These are phyloP conservation scores for Candida frijolesensis DNA, from an alignment of 1,139 yeast genomes.

Conservation along the genomic window DNA sequence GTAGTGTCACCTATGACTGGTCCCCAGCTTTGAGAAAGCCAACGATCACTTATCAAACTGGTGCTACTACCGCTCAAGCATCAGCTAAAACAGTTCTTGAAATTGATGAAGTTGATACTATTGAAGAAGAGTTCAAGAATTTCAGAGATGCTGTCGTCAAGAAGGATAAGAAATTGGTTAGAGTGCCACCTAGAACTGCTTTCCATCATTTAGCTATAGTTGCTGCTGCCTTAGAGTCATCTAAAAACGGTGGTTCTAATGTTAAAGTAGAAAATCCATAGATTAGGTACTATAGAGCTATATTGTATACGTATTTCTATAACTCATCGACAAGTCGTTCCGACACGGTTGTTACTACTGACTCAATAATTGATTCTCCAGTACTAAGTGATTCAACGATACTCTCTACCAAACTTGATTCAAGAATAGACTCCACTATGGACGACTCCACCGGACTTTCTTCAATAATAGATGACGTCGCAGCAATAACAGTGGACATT, in stretches of 20 bases:
- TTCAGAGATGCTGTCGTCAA: slow-evolving; percentile 68
- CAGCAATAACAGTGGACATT: slow-evolving; percentile 7
- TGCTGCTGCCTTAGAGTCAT: slow-evolving; percentile 79
- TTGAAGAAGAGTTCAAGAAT: slow-evolving; percentile 67
- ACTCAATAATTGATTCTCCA: neutral
- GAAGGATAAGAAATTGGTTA: slow-evolving; percentile 62
- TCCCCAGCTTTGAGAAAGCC: slow-evolving; percentile 52
- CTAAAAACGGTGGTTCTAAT: slow-evolving; percentile 58
- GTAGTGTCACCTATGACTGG: slow-evolving; percentile 68
- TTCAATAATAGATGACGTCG: slow-evolving; percentile 6
- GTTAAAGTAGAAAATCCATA: slow-evolving; percentile 48
- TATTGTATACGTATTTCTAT: slow-evolving; percentile 4
- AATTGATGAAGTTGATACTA: slow-evolving; percentile 55
- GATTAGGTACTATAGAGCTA: neutral
- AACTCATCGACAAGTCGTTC: slow-evolving; percentile 13
- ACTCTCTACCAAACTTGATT: neutral
- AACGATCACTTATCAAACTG: slow-evolving; percentile 50
- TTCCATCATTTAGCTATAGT: slow-evolving; percentile 92
- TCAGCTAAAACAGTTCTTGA: slow-evolving; percentile 51
- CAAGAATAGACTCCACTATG: too few species aligned
- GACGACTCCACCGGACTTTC: neutral
- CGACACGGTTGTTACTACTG: neutral
- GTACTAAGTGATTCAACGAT: neutral
- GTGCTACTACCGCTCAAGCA: slow-evolving; percentile 44
- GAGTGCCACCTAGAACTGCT: slow-evolving; percentile 69